Evolutionary conservation across 129 eudicot species (phyloP), one percentile per base, ranked within the genome.

Genomic region (Flaveria linearis): DNA sequence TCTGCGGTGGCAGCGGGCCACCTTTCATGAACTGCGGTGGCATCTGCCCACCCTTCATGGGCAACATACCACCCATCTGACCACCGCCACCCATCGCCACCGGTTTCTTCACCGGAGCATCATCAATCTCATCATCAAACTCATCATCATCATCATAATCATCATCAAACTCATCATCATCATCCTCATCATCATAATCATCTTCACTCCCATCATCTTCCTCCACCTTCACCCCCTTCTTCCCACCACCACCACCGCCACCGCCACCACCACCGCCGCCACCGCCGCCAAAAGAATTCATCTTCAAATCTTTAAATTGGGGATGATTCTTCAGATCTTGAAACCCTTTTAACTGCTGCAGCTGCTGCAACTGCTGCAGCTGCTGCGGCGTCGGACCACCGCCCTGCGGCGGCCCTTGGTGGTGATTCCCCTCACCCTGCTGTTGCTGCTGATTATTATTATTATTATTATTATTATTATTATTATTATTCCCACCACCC

Each of bases 241-340:
- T 79, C 9, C 22, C 84, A 67, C 47, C 85, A 2, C 81, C 84
- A 0, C 52, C 78, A 13, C 76, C 80, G 1, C 43, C 68, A 5
- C 72, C 68, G 0, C 45, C 77, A 12, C 68, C 70, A 1, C 72
- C 85, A 0, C 73, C 68, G 0, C 45, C 77, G 7, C 60, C 70
- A 8, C 16, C 14, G 1, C 11, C 11, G 3, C 80, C 83, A 16
- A 86, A 68, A 18, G 73, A 53, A 7, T 86, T 85, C 76, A 85
- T 43, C 61, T 88, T 85, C 78, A 82, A 69, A 42, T 81, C 92
- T 80, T 88, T 85, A 80, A 88, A 85, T 45, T 88, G 89, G 5
- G 87, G 84, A 56, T 53, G 83, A 82, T 78, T 68, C 66, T 80
- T 86, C 84, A 74, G 71, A 81, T 86, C 89, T 72, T 88, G 89